Evolutionary conservation across 1,284 basidiomycete species (phyloP), one percentile per base, ranked within the genome.

Genomic region (Marasmius sp.): DNA sequence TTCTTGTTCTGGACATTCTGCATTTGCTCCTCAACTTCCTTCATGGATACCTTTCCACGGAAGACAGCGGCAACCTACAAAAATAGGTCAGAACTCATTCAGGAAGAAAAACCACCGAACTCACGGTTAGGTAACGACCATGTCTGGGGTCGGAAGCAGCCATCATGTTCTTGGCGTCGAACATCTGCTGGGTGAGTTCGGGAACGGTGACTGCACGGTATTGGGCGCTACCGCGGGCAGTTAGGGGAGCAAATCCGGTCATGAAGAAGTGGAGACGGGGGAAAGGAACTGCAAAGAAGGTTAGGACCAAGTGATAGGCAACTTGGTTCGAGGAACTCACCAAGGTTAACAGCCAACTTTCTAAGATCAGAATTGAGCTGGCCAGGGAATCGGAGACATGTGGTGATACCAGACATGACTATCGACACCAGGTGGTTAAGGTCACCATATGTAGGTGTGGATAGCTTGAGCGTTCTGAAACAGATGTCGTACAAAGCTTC

Each of bases 211-310:
- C 94, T 39, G 95, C 95, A 67, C 95, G 93, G 85, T 94, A 97
- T 72, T 94, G 92, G 71, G 94, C 91, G 75, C 93, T 95, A 65
- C 94, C 94, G 48, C 94, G 90, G 38, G 96, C 93, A 63, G 96
- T 97, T 63, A 98, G 81, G 43, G 96, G 96, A 64, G 97, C 96
- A 70, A 94, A 98, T 67, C 96, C 96, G 69, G 95, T 95, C 90
- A 97, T 94, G 87, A 98, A 98, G 88, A 98, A 98, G 80, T 98
- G 97, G 50, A 98, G 91, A 90, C 96, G 94, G 64, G 95, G 95
- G 93, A 97, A 97, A 52, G 95, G 95, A 77, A 96, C 91, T 93
- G 57, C 1, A 56, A 49, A 50, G 43, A 59, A 33, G 6, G 57
- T 51, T 27, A 47, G 22, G 47, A 36, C 68, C 39, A 68, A 51